Conservation (phyloP, 2,329 filamentous ascomycete species). For the Sphaerulina musiva region DNA sequence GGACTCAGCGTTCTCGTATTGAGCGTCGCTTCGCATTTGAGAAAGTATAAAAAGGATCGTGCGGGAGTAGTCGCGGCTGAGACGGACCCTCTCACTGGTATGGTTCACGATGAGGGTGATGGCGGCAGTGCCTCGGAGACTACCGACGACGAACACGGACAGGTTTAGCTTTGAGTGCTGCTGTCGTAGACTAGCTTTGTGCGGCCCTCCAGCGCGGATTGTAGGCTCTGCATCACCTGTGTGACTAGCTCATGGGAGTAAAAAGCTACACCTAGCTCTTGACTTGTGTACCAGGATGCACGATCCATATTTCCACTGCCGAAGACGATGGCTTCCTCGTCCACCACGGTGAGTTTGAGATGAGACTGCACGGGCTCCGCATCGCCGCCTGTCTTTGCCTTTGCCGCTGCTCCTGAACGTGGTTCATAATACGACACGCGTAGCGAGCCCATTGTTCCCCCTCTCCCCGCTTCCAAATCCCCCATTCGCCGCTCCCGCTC, state of each 20-base stretch:
- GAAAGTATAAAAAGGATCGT: slow-evolving; percentile 41
- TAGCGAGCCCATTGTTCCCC: slow-evolving; percentile 43
- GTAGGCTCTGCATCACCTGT: slow-evolving; percentile 14
- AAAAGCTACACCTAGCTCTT: slow-evolving; percentile 66
- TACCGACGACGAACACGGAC: slow-evolving; percentile 11
- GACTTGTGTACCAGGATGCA: slow-evolving; percentile 80
- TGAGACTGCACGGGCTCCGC: slow-evolving; percentile 63
- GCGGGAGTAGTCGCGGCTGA: slow-evolving; percentile 47
- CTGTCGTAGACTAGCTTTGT: slow-evolving; percentile 15
- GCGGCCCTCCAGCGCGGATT: slow-evolving; percentile 17
- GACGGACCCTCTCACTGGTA: slow-evolving; percentile 45
- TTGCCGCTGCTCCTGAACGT: slow-evolving; percentile 30
- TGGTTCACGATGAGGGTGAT: slow-evolving; percentile 43
- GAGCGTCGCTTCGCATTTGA: slow-evolving; percentile 45
- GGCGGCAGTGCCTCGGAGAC: slow-evolving; percentile 31
- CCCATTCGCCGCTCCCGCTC: neutral
- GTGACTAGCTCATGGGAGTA: slow-evolving; percentile 39
- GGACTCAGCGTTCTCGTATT: slow-evolving; percentile 48
- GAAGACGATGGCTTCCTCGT: slow-evolving; percentile 59
- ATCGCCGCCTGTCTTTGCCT: slow-evolving; percentile 16
- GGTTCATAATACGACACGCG: slow-evolving; percentile 54
- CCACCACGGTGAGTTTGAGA: slow-evolving; percentile 69
- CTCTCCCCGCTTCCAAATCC: too few species aligned
- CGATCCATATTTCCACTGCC: slow-evolving; percentile 81
- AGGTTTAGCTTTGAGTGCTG: neutral